Conservation (phyloP, 352 stramenopile species). For the Globisporangium acanthophoron region DNA sequence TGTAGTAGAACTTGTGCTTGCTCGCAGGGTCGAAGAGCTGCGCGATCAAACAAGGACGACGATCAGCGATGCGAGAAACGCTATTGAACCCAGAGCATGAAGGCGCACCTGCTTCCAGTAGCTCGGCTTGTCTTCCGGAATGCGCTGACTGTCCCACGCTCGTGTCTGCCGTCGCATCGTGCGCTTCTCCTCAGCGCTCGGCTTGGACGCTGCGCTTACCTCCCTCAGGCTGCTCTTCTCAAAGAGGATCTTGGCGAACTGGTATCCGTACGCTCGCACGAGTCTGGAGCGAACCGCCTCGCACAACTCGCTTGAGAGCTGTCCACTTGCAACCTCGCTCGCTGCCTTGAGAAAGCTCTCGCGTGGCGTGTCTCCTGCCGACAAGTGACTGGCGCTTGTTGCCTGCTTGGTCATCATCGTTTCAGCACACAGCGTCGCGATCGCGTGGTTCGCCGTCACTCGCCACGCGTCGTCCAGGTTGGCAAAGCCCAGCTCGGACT, state of each 20-base stretch:
- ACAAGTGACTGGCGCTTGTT: neutral
- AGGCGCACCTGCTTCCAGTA: constrained; percentile 68
- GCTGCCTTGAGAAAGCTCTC: constrained; percentile 18
- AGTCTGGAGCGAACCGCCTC: constrained; percentile 27
- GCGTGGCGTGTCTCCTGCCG: constrained; percentile 3
- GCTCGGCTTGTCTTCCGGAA: constrained; percentile 40
- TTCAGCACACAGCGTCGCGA: constrained; percentile 28
- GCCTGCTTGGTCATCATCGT: constrained; percentile 4
- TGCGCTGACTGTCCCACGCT: constrained; percentile 20
- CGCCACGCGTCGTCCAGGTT: constrained; percentile 42
- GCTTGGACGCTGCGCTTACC: constrained; percentile 15
- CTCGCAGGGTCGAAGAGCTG: constrained; percentile 41
- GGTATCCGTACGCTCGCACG: constrained; percentile 40
- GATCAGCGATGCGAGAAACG: neutral
- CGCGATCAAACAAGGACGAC: neutral
- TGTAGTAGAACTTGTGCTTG: constrained; percentile 59
- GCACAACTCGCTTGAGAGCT: constrained; percentile 14
- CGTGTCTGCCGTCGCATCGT: constrained; percentile 31
- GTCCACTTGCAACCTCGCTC: constrained; percentile 16
- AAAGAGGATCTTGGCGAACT: constrained; percentile 39
- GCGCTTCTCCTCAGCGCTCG: constrained; percentile 27
- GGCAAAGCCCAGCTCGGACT: constrained; percentile 10
- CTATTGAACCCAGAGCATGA: neutral
- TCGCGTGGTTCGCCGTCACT: constrained; percentile 38
- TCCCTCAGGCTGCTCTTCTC: constrained; percentile 41